Evolutionary conservation across 306 rosid genomes (phyloP).

Genomic region (Luffa aegyptiaca): DNA sequence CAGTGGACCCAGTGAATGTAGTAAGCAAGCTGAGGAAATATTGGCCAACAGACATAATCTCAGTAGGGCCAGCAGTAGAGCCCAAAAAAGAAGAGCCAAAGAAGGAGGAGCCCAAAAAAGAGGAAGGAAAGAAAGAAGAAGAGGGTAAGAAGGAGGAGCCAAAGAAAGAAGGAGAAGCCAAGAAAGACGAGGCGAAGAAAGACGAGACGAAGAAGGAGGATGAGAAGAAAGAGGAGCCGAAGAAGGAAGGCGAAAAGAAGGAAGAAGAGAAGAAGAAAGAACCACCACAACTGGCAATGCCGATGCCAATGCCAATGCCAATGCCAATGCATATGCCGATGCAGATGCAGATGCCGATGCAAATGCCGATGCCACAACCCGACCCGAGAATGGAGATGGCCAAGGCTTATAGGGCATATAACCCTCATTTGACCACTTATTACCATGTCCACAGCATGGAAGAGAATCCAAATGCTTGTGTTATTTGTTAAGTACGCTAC

Average conservation of each 20-base stretch:
- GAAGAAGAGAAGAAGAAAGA: slow-evolving; percentile 29
- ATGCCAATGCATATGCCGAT: background rate
- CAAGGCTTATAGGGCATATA: slow-evolving; percentile 39
- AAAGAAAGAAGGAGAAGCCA: slow-evolving; percentile 29
- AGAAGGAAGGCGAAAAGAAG: slow-evolving; percentile 16
- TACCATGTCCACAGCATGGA: slow-evolving; percentile 52
- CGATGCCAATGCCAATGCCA: background rate
- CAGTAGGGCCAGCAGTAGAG: slow-evolving; percentile 56
- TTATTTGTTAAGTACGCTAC: slow-evolving; percentile 22
- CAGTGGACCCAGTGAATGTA: slow-evolving; percentile 46
- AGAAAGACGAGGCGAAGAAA: slow-evolving; percentile 13
- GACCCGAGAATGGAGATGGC: slow-evolving; percentile 40
- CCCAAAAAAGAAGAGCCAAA: slow-evolving; percentile 47
- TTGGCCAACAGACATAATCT: slow-evolving; percentile 40
- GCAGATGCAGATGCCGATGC: background rate
- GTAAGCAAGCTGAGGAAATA: slow-evolving; percentile 55
- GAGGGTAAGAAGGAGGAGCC: slow-evolving; percentile 34
- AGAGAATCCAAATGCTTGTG: slow-evolving; percentile 69
- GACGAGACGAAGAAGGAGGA: background rate
- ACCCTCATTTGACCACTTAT: slow-evolving; percentile 34
- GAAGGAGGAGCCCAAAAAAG: slow-evolving; percentile 36
- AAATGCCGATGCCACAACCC: background rate
- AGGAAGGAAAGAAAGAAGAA: slow-evolving; percentile 36
- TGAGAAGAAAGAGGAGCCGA: slow-evolving; percentile 20
- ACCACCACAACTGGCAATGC: background rate